A percentile compares a stretch with the other conserved stretches of the same genome.
These are phyloP conservation scores for Picea mariana DNA, from an alignment of 83 land plant species.

Conservation along the genomic window DNA sequence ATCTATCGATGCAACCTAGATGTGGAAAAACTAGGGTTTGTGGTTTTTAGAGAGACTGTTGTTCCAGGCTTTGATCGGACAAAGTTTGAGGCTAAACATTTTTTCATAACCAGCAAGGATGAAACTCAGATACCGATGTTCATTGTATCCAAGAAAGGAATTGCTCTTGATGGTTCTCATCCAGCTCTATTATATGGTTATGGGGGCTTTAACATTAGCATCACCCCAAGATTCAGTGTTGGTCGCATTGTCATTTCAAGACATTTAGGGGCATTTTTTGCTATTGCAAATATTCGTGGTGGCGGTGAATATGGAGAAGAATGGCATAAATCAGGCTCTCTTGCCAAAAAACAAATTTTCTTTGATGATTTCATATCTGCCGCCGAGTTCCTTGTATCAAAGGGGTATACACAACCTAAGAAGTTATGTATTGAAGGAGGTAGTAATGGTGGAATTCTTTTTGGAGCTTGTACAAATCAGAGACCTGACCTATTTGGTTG, in stretches of 20 bases:
- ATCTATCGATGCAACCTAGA: conserved; percentile 40
- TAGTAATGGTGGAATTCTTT: conserved; percentile 97
- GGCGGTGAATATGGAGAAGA: conserved; percentile 99
- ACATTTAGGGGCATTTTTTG: conserved; percentile 58
- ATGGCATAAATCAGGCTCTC: conserved; percentile 95
- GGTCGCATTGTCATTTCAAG: no score
- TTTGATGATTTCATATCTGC: conserved; percentile 98
- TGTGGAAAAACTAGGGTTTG: conserved; percentile 16
- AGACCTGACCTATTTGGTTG: conserved; percentile 98
- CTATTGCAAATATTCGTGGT: conserved; percentile 93
- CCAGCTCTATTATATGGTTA: no score
- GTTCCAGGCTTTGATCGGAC: conserved; percentile 28
- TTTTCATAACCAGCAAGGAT: conserved; percentile 67
- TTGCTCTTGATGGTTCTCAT: no score
- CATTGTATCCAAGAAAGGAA: no score
- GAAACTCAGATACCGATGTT: no score
- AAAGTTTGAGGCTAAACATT: conserved; percentile 10
- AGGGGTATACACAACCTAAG: conserved; percentile 83
- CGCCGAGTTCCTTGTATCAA: conserved; percentile 72
- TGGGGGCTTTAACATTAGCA: neutral
- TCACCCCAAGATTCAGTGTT: no score
- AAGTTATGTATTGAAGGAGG: conserved; percentile 97
- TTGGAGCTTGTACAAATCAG: conserved; percentile 99
- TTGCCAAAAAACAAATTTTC: conserved; percentile 89
- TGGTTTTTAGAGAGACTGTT: conserved; percentile 25